phyloP scores from a whole-genome alignment of 179 eudicot species.

The Beta corolliflora region DNA sequence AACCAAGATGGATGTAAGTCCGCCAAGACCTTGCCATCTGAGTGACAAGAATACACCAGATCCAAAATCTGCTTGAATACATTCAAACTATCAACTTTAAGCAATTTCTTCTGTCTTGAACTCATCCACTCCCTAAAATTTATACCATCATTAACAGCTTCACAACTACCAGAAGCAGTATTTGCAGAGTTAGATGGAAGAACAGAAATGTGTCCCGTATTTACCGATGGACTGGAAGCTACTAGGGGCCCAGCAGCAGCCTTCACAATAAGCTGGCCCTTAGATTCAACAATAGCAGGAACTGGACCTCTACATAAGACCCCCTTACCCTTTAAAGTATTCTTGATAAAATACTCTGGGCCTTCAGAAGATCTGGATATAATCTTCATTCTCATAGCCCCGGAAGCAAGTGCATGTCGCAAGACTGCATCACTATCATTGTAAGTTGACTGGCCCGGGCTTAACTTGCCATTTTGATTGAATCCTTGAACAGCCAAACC shows the following conservation, averaged over 20 bases:
- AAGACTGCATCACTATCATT: slow-evolving; percentile 34
- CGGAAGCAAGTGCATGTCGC: slow-evolving; percentile 30
- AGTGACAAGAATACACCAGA: slow-evolving; percentile 64
- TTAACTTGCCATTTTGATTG: slow-evolving; percentile 21
- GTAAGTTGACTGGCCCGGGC: slow-evolving; percentile 19
- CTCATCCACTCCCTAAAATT: slow-evolving; percentile 85
- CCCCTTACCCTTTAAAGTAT: slow-evolving; percentile 78
- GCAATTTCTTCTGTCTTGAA: slow-evolving; percentile 39
- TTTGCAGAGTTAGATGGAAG: slow-evolving; percentile 24
- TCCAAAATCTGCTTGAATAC: slow-evolving; percentile 74
- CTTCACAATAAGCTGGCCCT: slow-evolving; percentile 32
- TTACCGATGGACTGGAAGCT: slow-evolving; percentile 9
- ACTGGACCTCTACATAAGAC: slow-evolving; percentile 54
- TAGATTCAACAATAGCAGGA: slow-evolving; percentile 33
- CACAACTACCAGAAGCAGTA: slow-evolving; percentile 27
- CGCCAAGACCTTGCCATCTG: slow-evolving; percentile 59
- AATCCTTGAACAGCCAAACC: slow-evolving; percentile 20
- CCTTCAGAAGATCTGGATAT: slow-evolving; percentile 72
- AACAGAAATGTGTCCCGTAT: slow-evolving; percentile 24
- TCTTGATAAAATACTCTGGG: slow-evolving; percentile 75
- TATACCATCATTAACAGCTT: slow-evolving; percentile 40
- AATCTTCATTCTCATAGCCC: slow-evolving; percentile 67
- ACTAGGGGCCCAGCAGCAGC: slow-evolving; percentile 13
- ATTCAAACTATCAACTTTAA: slow-evolving; percentile 51
- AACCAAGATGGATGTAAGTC: slow-evolving; percentile 83